Evolutionary conservation across 495 filamentous ascomycete species (phyloP), one percentile per base, ranked within the genome.

Genomic region (Lentithecium fluviatile): DNA sequence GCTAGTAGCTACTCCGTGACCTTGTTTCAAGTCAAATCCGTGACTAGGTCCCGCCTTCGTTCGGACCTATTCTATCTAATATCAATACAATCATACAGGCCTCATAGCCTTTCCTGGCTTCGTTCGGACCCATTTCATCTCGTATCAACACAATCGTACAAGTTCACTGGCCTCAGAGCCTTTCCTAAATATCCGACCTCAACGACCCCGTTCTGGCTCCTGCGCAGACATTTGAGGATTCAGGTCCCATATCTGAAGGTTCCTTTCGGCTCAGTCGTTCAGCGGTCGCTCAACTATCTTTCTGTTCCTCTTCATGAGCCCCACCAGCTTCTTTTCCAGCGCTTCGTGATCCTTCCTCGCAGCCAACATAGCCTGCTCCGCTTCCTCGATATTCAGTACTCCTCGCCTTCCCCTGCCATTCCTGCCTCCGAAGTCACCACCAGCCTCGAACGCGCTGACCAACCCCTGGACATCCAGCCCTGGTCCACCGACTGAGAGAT

Each of bases 311-410:
- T 83, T 83, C 55, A 86, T 75, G 36, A 87, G 54, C 52, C 78
- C 75, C 60, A 78, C 79, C 20, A 88, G 68, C 63, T 76, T 84
- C 78, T 88, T 90, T 72, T 90, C 88, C 8, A 89, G 68, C 56
- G 70, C 79, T 52, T 91, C 88, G 34, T 83, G 79, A 66, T 90
- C 86, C 76, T 85, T 88, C 62, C 79, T 78, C n/a, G 81, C 78
- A 11, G 70, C 66, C 17, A 75, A 57, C 64, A 87, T 75, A 32
- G 78, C 82, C 54, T 73, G 74, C 73, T 90, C 86, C 5, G 82
- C 80, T 26, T 88, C 86, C 51, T 84, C 79, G 6, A 87, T 73
- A 26, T 72, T 78, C 70, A 85, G 76, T 12, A 82, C 65, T 48
- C 56, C 52, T 26, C 47, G 60, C 32, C 61, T 58, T 4, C 49